Evolutionary conservation across 2,329 filamentous ascomycete species (phyloP), one percentile per base, ranked within the genome.

Genomic region (Atkinsonella hypoxylon): DNA sequence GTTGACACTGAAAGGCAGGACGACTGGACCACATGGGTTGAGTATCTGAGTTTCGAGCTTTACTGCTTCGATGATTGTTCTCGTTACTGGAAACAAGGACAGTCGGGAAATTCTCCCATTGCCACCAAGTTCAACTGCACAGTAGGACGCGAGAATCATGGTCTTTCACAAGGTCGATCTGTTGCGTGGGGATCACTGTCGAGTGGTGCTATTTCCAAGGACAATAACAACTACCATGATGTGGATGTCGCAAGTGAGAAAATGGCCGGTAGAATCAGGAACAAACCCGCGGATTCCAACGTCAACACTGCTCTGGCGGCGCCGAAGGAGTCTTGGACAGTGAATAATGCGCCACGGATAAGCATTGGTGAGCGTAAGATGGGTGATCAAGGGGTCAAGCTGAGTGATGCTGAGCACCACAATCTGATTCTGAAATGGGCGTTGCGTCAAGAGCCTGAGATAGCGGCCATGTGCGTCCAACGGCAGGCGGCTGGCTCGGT

Each of bases 41-140:
- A 53, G 15, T 53, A 53, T 18, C 13, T 53, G 39, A 50, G 48
- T 17, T 53, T 50, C 40, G 51, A 53, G 40, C 47, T 30, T 13
- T 46, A 43, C 30, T 52, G 47, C 36, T 45, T 48, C 20, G 51
- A 52, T 3, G 13, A 22, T 26, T 40, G 31, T 40, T 39, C 34
- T 38, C 41, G 22, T n/a, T 17, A 1, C 30, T 42, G 30, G 15
- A 4, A n/a, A 3, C 11, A n/a, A 26, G 44, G 31, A 20, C n/a
- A 17, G 4, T 1, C 18, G n/a, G 43, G 30, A 9, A 22, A 34
- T 12, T n/a, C 13, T 5, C n/a, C 10, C 3, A 18, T 13, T 5
- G 30, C 43, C 30, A 34, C 12, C n/a, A 34, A 9, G n/a, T 32
- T 20, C 15, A 13, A 20, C n/a, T 34, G 22, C 31, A 8, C 42